Evolutionary conservation across 441 rosid species (phyloP), one percentile per base, ranked within the genome.

Genomic region (Omphalea diandra): DNA sequence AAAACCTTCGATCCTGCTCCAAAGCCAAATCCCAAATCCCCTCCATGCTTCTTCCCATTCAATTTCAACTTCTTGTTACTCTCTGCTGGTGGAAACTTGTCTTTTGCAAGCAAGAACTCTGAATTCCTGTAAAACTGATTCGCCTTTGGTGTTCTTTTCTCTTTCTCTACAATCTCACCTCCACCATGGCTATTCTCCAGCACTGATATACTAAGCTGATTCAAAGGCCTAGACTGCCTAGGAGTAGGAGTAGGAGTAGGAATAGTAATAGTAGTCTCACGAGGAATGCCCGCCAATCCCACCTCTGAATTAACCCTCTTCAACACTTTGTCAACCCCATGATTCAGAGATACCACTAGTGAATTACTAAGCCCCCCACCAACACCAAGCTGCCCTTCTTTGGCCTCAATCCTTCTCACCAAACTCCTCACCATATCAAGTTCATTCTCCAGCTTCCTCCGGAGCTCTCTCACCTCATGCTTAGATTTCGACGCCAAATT

Each of bases 71-170:
- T 95, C 83, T 89, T 95, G 85, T 89, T 89, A 73, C 91, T 93
- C 82, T 95, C 98, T 1, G 97, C 85, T 12, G 98, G 95, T 35
- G 99, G 98, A 64, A 95, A 83, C 89, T 89, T 93, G 82, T 95
- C 99, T 83, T 94, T 88, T 4, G 91, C 98, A 73, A 95, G 91
- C 81, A 95, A 77, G 76, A 93, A 95, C 76, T 95, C 99, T 0
- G 99, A 90, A 81, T 83, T 93, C 72, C 89, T 80, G 68, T 95
- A 95, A 55, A 87, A 95, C 75, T 88, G 97, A 84, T 95, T 95
- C 11, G 99, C 99, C 82, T 93, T 95, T 1, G 98, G 99, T 15
- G 98, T 95, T 63, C 99, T 85, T 80, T 95, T 95, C 83, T 93
- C 99, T 82, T 89, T 95, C 85, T 95, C 99, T 79, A 88, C 74